These are phyloP conservation scores for Nakataea oryzae DNA, from an alignment of 2,329 filamentous ascomycete species.

Conservation along the genomic window DNA sequence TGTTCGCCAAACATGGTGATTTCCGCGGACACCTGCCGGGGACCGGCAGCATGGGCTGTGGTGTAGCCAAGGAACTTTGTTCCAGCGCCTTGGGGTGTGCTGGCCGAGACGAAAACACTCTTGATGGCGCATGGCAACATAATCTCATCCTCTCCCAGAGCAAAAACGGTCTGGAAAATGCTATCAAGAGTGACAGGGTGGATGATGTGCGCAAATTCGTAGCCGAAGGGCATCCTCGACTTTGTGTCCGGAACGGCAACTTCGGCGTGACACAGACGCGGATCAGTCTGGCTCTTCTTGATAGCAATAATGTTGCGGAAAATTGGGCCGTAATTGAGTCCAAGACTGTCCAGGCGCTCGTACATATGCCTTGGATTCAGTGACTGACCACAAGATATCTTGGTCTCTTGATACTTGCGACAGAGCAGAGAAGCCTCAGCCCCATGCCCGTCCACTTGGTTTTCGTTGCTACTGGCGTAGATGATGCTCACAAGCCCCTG, in stretches of 20 bases:
- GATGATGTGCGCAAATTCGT: conserved; percentile 43
- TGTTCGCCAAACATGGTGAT: conserved; percentile 30
- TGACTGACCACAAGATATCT: conserved; percentile 18
- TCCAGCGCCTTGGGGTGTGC: conserved; percentile 20
- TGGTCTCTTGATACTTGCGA: conserved; percentile 13
- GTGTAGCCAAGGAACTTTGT: conserved; percentile 30
- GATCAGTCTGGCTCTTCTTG: background rate
- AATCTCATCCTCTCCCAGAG: conserved; percentile 24
- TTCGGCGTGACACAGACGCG: conserved; percentile 13
- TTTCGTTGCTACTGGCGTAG: conserved; percentile 10
- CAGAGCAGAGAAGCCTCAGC: background rate
- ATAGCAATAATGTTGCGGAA: conserved; percentile 9
- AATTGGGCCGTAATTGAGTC: conserved; percentile 24
- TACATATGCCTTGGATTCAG: conserved; percentile 36
- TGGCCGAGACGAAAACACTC: conserved; percentile 33
- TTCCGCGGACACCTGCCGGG: conserved; percentile 28
- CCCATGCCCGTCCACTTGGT: background rate
- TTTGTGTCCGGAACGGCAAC: conserved; percentile 37
- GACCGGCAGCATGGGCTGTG: conserved; percentile 17
- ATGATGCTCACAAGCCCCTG: conserved; percentile 18
- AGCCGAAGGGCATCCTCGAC: conserved; percentile 39
- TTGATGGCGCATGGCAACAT: conserved; percentile 39
- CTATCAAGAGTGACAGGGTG: conserved; percentile 47
- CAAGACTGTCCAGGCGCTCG: conserved; percentile 35
- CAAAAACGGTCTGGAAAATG: conserved; percentile 42